These are phyloP conservation scores for Leucocoprinus sp. DNA, from an alignment of 768 basidiomycete genomes.

Conservation along the genomic window DNA sequence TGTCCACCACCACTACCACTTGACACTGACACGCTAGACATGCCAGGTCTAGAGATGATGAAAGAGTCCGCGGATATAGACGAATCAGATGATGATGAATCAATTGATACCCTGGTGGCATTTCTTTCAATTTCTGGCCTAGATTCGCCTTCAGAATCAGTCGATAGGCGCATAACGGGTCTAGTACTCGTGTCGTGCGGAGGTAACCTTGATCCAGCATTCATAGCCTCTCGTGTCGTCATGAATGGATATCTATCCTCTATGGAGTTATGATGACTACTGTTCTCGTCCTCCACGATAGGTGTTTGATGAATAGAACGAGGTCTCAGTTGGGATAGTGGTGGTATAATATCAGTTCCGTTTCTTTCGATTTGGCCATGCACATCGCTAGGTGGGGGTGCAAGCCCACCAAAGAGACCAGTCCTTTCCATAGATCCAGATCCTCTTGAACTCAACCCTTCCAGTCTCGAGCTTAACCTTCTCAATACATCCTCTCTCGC, in stretches of 20 bases:
- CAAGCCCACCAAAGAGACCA: slow-evolving; percentile 1
- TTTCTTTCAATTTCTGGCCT: neutral
- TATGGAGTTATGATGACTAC: neutral
- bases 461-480: neutral
- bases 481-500: slow-evolving; percentile 7
- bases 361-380: neutral
- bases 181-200: neutral
- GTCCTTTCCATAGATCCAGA: neutral
- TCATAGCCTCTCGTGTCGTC: neutral
- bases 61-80: slow-evolving; percentile 4
- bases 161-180: neutral
- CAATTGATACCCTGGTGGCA: slow-evolving; percentile 3
- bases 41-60: slow-evolving; percentile 1
- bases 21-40: neutral
- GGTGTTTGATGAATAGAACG: slow-evolving; percentile 1
- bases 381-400: neutral
- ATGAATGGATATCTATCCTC: neutral
- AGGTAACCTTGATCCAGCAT: slow-evolving; percentile 1
- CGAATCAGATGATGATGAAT: slow-evolving; percentile 7
- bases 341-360: slow-evolving; percentile 2
- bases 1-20: neutral
- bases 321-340: slow-evolving; percentile 2
- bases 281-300: neutral
- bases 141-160: neutral
- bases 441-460: neutral